phyloP scores from a whole-genome alignment of 1,139 yeast species.

The Geotrichum fermentans region DNA sequence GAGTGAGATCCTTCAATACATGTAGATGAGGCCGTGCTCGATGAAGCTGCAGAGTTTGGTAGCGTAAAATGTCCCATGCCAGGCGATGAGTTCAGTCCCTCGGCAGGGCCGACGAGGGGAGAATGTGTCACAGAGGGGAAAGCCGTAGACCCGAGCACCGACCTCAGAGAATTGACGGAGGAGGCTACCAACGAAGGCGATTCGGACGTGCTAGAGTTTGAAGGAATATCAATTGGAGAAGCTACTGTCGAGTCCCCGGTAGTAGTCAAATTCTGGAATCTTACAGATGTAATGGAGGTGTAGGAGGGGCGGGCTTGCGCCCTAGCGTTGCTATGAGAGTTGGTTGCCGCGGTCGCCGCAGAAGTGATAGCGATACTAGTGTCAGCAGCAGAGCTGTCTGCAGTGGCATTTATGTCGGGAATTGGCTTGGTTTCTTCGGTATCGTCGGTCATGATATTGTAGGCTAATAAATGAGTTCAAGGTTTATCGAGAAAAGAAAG shows the following conservation, averaged over 20 bases:
- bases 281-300: constrained; percentile 12
- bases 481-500: too few species aligned
- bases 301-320: background rate
- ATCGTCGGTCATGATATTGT: too few species aligned
- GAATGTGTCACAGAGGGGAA: constrained; percentile 5
- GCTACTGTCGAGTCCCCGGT: background rate
- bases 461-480: too few species aligned
- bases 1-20: background rate
- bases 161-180: constrained; percentile 1
- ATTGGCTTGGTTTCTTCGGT: too few species aligned
- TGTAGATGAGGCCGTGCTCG: background rate
- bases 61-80: background rate
- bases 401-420: too few species aligned
- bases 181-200: constrained; percentile 3
- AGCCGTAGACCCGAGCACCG: background rate
- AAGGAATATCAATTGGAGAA: constrained; percentile 10
- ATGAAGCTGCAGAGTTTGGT: background rate
- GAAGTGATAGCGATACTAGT: background rate
- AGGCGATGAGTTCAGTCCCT: constrained; percentile 7
- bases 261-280: constrained; percentile 2
- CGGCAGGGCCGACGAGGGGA: constrained; percentile 1
- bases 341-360: background rate
- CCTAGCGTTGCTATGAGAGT: background rate
- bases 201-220: background rate
- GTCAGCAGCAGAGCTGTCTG: too few species aligned